A percentile compares a stretch with the other conserved stretches of the same genome.
phyloP scores from a whole-genome alignment of 2,329 filamentous ascomycete species.

The Fusarium sp. region DNA sequence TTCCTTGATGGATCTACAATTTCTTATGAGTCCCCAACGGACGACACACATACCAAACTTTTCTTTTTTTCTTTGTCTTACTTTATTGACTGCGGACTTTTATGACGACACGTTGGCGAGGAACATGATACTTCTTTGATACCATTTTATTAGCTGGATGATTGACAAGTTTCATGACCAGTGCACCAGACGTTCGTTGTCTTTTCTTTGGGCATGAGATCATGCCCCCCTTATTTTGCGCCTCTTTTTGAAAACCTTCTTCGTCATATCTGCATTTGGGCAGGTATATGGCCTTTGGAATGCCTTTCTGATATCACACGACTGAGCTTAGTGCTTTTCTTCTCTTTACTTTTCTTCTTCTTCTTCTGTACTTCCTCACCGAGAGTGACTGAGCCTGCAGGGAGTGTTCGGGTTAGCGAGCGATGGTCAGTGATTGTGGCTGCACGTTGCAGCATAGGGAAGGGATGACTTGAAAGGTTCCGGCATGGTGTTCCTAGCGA shows the following conservation, averaged over 20 bases:
- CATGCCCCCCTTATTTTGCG: conserved; percentile 21
- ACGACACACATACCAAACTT: conserved; percentile 5
- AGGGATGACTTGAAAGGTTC: conserved; percentile 23
- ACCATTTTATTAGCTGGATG: conserved; percentile 46
- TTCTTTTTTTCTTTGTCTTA: neutral
- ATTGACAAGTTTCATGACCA: conserved; percentile 38
- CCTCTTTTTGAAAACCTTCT: conserved; percentile 31
- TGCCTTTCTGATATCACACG: conserved; percentile 39
- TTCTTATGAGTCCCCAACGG: conserved; percentile 34
- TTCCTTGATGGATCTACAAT: conserved; percentile 32
- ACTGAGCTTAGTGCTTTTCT: conserved; percentile 40
- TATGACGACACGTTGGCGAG: conserved; percentile 42
- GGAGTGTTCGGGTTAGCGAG: conserved; percentile 25
- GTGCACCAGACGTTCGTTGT: conserved; percentile 42
- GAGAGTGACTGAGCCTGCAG: conserved; percentile 30
- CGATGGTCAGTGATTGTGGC: neutral
- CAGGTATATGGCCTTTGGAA: conserved; percentile 20
- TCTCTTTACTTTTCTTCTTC: conserved; percentile 26
- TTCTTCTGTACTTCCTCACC: conserved; percentile 33
- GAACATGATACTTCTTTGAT: conserved; percentile 44
- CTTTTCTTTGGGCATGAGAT: conserved; percentile 24
- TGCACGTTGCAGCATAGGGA: conserved; percentile 1
- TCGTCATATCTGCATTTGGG: conserved; percentile 21
- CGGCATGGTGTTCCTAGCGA: neutral
- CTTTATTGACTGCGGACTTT: conserved; percentile 33